These are phyloP conservation scores for Picea engelmannii DNA, from an alignment of 83 land plant genomes.

Conservation along the genomic window DNA sequence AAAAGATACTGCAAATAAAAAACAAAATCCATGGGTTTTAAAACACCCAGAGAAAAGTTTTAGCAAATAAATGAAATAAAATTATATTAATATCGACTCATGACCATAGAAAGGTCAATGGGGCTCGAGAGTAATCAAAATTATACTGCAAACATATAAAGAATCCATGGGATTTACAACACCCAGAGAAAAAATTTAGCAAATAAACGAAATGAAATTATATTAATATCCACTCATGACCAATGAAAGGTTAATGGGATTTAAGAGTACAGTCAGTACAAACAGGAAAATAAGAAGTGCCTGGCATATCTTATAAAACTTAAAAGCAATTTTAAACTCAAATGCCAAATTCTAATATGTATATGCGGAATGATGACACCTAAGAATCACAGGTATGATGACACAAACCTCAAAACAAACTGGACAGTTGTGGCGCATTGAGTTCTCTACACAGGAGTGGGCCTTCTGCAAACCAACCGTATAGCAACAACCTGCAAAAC, in stretches of 20 bases:
- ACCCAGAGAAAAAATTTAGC: not conserved
- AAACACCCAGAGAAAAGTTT: not conserved
- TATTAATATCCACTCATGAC: not conserved
- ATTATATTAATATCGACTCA: not conserved
- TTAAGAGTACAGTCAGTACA: not conserved
- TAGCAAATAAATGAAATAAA: not conserved
- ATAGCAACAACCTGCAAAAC: conserved; percentile 67
- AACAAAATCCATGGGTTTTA: not conserved
- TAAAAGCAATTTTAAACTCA: no score
- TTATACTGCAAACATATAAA: conserved; percentile 43
- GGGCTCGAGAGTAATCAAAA: conserved; percentile 30
- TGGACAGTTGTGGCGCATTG: conserved; percentile 80
- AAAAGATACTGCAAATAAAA: conserved; percentile 61
- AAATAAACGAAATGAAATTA: not conserved
- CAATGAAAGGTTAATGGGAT: not conserved
- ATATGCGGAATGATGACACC: no score
- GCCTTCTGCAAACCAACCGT: conserved; percentile 41
- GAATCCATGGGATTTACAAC: not conserved
- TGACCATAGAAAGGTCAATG: not conserved
- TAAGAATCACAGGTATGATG: not conserved
- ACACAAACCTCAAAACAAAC: conserved; percentile 79
- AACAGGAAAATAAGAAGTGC: not conserved
- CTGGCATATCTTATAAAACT: not conserved
- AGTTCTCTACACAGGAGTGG: conserved; percentile 77
- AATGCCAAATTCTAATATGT: not conserved